Evolutionary conservation across 2,329 filamentous ascomycete genomes (phyloP), one percentile per base, ranked within the genome.

Genomic region (Talaromyces sp.): DNA sequence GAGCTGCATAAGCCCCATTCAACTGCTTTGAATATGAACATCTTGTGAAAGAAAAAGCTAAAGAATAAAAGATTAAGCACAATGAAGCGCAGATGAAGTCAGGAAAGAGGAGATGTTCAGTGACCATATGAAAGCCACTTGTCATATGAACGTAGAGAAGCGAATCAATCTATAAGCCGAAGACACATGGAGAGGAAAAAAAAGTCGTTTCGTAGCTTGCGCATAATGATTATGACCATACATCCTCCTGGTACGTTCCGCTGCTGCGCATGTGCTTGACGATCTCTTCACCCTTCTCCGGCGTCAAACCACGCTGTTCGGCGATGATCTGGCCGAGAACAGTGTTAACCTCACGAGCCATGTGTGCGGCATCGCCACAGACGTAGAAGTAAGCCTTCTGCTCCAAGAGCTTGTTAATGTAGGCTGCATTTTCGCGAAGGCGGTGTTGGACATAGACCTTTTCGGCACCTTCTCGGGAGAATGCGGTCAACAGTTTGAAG

Each of bases 361-460:
- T 97, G 81, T 96, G 93, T 62, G 95, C 91, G 0, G 96, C 96
- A 74, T 99, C 95, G 79, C 95, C 95, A 72, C 96, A 99, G 63
- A 99, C 93, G 76, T 99, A 99, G 76, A 99, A 93, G 79, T 95
- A 97, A 5, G 92, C 95, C 73, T 88, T 88, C 77, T 92, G 83
- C 68, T 89, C 83, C 9, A 99, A 83, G 0, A 99, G 86, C 67
- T 93, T 88, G 78, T 96, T 93, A 79, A 99, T 84, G 70, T 96
- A 87, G 71, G 90, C 85, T 64, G 90, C 88, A 58, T 88, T 84
- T 77, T 98, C 91, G 79, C 90, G 89, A 65, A 99, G 84, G 66
- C 90, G 86, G 78, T 99, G 92, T 79, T 99, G 95, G 23, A 99
- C 95, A 73, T 99, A 99, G 40, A 99, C 91, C 80, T 99, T 99